Evolutionary conservation across 2,329 filamentous ascomycete species (phyloP), one percentile per base, ranked within the genome.

Genomic region (Colletotrichum musae): DNA sequence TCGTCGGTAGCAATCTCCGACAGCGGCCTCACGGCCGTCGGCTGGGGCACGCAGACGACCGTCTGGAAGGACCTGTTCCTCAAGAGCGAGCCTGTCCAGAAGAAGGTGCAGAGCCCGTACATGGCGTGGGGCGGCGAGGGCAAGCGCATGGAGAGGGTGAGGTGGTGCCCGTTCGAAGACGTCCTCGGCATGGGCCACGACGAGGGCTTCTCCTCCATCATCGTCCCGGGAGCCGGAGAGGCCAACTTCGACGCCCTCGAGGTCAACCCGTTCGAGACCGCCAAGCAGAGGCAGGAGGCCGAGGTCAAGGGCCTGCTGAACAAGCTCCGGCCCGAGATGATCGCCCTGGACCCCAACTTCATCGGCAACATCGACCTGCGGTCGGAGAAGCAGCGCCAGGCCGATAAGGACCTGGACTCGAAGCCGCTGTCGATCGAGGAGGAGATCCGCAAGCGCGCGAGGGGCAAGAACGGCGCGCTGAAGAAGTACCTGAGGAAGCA

Each of bases 291-390:
- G 75, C 95, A 97, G 80, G 96, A 99, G 81, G 88, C 88, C 58
- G 96, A 99, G 81, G 94, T 99, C 79, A 94, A 93, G 84, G 86
- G 89, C 13, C 86, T 99, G 72, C 89, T 99, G 75, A 97, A 97
- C 86, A 99, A 99, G 84, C 86, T 99, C 56, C 91, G 95, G 76
- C 95, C 96, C 4, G 95, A 97, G 77, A 99, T 98, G 94, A 99
- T 99, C 72, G 93, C 94, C 1, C 85, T 99, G 24, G 92, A 99
- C 78, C 95, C 96, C 74, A 93, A 96, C 80, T 97, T 94, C 77
- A 90, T 99, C 75, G 96, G 96, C 64, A 94, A 91, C 74, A 86
- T 99, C 39, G 95, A 99, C 78, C 85, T 94, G 66, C 89, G 93
- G 58, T 94, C 92, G 43, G 90, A 95, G 70, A 88, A 93, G 82